phyloP scores from a whole-genome alignment of 139 green algal genomes.

The Chlamydomonas eustigma region DNA sequence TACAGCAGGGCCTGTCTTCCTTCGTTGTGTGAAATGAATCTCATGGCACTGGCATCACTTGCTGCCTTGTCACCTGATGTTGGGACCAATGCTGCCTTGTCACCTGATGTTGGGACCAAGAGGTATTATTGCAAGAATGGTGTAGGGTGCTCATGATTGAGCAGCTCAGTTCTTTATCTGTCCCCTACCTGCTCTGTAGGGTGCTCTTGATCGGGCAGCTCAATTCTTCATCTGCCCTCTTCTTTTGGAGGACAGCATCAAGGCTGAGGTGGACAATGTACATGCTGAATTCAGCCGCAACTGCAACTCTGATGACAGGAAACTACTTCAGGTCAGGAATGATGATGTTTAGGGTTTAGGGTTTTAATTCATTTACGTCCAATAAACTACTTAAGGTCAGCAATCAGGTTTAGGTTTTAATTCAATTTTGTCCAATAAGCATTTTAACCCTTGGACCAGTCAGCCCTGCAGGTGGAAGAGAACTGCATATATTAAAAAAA shows the following conservation, averaged over 20 bases:
- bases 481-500: no score
- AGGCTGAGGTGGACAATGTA: constrained; percentile 12
- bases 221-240: constrained; percentile 40
- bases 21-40: no score
- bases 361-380: no score
- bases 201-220: constrained; percentile 36
- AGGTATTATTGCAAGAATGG: background rate
- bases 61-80: no score
- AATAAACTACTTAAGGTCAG: no score
- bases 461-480: no score
- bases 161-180: constrained; percentile 35
- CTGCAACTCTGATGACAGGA: constrained; percentile 43
- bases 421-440: no score
- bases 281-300: constrained; percentile 44
- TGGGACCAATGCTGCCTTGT: background rate
- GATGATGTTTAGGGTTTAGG: no score
- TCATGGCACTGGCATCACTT: no score
- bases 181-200: constrained; percentile 31
- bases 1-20: no score
- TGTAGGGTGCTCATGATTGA: constrained; percentile 37
- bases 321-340: constrained; percentile 45
- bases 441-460: no score
- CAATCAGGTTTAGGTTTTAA: no score
- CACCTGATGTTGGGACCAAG: background rate
- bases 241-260: constrained; percentile 15